Evolutionary conservation across 352 stramenopile genomes (phyloP).

Genomic region (Globisporangium cystogenes): DNA sequence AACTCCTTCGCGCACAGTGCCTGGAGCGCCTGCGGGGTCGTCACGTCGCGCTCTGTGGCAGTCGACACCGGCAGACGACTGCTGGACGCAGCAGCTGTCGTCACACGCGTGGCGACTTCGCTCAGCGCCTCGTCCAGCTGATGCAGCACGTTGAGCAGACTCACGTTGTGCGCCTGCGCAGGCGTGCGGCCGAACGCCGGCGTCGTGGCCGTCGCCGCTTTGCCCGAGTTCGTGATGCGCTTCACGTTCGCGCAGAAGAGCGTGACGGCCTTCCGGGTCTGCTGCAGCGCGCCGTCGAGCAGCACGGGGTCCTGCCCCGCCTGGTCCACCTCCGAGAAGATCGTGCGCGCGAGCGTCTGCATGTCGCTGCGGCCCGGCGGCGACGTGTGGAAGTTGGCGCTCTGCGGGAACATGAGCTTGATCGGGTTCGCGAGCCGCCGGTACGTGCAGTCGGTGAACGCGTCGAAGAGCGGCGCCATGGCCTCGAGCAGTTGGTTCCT

Average conservation of each 20-base stretch:
- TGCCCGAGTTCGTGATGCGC: conserved; percentile 68
- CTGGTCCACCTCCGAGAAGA: conserved; percentile 66
- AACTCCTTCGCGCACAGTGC: conserved; percentile 30
- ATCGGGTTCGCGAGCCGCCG: conserved; percentile 68
- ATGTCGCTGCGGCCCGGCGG: conserved; percentile 78
- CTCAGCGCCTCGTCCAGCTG: conserved; percentile 58
- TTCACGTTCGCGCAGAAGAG: conserved; percentile 70
- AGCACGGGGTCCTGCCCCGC: conserved; percentile 53
- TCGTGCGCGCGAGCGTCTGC: conserved; percentile 70
- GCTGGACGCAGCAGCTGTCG: conserved; percentile 3
- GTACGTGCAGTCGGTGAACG: conserved; percentile 62
- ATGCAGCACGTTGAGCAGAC: conserved; percentile 56
- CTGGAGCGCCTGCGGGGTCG: conserved; percentile 35
- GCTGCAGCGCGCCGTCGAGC: conserved; percentile 45
- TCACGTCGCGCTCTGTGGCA: background rate
- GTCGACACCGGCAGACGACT: background rate
- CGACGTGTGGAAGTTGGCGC: conserved; percentile 76
- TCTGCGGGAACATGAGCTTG: conserved; percentile 86
- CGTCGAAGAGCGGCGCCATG: conserved; percentile 59
- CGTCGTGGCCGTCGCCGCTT: conserved; percentile 34
- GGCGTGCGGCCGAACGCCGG: conserved; percentile 51
- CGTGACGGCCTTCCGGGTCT: conserved; percentile 55
- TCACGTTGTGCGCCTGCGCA: conserved; percentile 76
- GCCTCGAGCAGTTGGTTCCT: conserved; percentile 65
- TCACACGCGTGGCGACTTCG: conserved; percentile 47